Conservation (phyloP, 805 yeast species). For the Ogataea siamensis region DNA sequence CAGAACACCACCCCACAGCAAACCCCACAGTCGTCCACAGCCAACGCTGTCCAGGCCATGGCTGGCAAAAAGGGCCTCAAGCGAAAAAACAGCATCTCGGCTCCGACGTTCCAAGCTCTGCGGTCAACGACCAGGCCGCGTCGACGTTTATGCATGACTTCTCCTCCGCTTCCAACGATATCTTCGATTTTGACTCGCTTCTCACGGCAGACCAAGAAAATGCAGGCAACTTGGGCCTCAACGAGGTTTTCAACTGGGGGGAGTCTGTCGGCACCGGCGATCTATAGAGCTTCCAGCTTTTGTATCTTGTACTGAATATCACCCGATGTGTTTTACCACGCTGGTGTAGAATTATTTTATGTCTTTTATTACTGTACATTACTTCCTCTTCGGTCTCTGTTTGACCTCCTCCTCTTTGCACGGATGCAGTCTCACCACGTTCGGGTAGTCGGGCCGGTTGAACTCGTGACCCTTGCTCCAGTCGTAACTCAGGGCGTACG, state of each 20-base stretch:
- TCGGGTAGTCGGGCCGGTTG: conserved; percentile 74
- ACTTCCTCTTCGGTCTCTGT: conserved; percentile 42
- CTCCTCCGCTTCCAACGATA: conserved; percentile 36
- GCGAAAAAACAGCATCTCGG: conserved; percentile 23
- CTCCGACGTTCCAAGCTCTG: conserved; percentile 19
- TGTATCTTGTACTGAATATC: conserved; percentile 11
- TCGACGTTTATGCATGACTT: conserved; percentile 31
- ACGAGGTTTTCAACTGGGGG: conserved; percentile 38
- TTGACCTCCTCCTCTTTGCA: conserved; percentile 84
- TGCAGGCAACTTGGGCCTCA: conserved; percentile 34
- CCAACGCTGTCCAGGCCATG: conserved; percentile 6
- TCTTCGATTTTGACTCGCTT: conserved; percentile 45
- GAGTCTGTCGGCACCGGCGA: conserved; percentile 43
- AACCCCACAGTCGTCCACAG: conserved; percentile 11
- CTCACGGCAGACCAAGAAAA: conserved; percentile 40
- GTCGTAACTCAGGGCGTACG: conserved; percentile 90
- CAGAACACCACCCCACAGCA: conserved; percentile 25
- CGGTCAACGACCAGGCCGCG: conserved; percentile 17
- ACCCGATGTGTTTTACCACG: too few species aligned
- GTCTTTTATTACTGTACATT: conserved; percentile 9
- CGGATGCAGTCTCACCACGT: conserved; percentile 76
- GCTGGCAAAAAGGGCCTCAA: conserved; percentile 21
- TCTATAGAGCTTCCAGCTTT: conserved; percentile 14
- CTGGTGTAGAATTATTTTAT: too few species aligned
- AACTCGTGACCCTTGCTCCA: conserved; percentile 90